A percentile compares a stretch with the other conserved stretches of the same genome.
Evolutionary conservation across 352 stramenopile species (phyloP).

Genomic region (Peronospora belbahrii): DNA sequence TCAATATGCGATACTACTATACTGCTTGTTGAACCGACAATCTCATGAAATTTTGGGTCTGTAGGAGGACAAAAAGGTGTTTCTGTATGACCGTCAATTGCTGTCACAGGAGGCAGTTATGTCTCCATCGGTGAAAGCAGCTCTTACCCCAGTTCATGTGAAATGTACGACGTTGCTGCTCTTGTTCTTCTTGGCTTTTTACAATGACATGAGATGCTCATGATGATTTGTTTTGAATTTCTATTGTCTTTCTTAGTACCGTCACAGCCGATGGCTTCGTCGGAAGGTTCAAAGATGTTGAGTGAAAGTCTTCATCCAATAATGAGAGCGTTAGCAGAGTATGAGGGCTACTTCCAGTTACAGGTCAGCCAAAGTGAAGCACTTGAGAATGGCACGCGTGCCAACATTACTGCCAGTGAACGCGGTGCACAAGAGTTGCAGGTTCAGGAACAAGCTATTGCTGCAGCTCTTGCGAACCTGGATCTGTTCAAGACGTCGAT

Average conservation of each 20-base stretch:
- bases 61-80: constrained; percentile 58
- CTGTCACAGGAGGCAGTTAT: constrained; percentile 54
- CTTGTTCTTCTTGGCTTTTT: not conserved
- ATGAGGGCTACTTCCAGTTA: constrained; percentile 75
- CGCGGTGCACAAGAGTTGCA: constrained; percentile 44
- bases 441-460: constrained; percentile 63
- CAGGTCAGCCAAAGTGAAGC: constrained; percentile 61
- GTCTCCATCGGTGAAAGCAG: constrained; percentile 17
- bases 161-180: constrained; percentile 22
- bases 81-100: constrained; percentile 77
- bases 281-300: constrained; percentile 57
- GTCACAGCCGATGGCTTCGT: constrained; percentile 42
- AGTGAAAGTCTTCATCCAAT: constrained; percentile 76
- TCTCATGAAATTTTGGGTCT: not conserved
- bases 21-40: not conserved
- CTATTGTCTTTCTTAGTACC: no score
- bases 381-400: constrained; percentile 40
- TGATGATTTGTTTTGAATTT: constrained; percentile 2
- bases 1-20: not conserved
- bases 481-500: constrained; percentile 78
- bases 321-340: constrained; percentile 69
- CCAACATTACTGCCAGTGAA: constrained; percentile 55
- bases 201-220: not conserved
- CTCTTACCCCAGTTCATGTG: constrained; percentile 40
- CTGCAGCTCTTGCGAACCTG: constrained; percentile 67